Percentiles rank a stretch among this genome's conserved stretches.
Conservation (phyloP, 163 green algal species). For the Chlamydomonas reinhardtii region DNA sequence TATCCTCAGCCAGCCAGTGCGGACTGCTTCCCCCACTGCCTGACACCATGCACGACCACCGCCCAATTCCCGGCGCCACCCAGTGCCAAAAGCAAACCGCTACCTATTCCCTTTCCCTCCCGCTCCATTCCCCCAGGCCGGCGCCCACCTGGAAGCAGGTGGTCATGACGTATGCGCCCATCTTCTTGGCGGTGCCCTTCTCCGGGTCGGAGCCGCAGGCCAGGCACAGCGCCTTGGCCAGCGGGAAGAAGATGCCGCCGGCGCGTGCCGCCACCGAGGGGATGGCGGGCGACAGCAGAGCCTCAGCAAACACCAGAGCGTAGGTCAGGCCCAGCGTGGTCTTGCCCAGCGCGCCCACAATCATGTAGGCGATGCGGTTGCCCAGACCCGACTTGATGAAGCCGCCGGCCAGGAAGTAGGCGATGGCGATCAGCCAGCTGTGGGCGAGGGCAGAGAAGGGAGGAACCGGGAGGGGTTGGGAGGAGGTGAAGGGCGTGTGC, state of each 20-base stretch:
- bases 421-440: constrained; percentile 96
- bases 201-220: constrained; percentile 93
- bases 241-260: constrained; percentile 97
- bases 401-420: constrained; percentile 97
- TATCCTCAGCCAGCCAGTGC: too few relatives aligned
- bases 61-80: too few relatives aligned
- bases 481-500: not conserved
- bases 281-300: constrained; percentile 97
- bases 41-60: too few relatives aligned
- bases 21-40: too few relatives aligned
- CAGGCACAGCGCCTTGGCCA: constrained; percentile 96
- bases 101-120: too few relatives aligned
- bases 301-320: constrained; percentile 95
- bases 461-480: not conserved
- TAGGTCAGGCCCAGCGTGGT: constrained; percentile 98
- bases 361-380: constrained; percentile 96
- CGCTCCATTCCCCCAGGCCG: too few relatives aligned
- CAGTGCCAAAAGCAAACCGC: too few relatives aligned
- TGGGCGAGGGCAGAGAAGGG: not conserved
- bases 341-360: constrained; percentile 95
- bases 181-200: constrained; percentile 96
- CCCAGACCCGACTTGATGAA: constrained; percentile 99
- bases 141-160: constrained; percentile 88
- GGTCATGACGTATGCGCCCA: constrained; percentile 98
- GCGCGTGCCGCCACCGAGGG: constrained; percentile 91